A percentile compares a stretch with the other conserved stretches of the same genome.
Evolutionary conservation across 2,329 filamentous ascomycete species (phyloP).

Genomic region (Xylaria sp.): DNA sequence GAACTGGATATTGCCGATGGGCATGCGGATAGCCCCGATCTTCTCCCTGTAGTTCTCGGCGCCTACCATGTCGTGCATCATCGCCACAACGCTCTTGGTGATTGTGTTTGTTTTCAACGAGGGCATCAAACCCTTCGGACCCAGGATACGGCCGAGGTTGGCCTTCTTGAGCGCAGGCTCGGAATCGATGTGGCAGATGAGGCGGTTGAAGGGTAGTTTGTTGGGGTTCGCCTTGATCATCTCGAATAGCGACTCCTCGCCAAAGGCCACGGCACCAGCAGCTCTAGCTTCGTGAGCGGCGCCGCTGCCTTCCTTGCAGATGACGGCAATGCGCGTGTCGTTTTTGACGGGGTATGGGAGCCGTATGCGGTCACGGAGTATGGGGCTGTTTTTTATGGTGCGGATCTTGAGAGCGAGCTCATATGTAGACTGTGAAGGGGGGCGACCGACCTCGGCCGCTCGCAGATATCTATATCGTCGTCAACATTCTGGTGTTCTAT

Average conservation of each 20-base stretch:
- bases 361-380: constrained; percentile 84
- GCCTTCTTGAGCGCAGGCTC: constrained; percentile 82
- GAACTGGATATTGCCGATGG: constrained; percentile 90
- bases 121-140: constrained; percentile 92
- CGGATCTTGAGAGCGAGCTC: constrained; percentile 84
- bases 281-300: constrained; percentile 74
- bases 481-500: constrained; percentile 6
- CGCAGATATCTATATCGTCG: constrained; percentile 75
- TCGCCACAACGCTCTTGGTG: constrained; percentile 75
- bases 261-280: constrained; percentile 82
- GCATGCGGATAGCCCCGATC: constrained; percentile 81
- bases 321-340: constrained; percentile 86
- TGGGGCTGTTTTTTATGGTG: constrained; percentile 83
- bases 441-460: constrained; percentile 86
- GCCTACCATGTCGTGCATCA: constrained; percentile 82
- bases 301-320: constrained; percentile 81
- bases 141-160: constrained; percentile 78
- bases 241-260: constrained; percentile 85
- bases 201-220: constrained; percentile 84
- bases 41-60: constrained; percentile 87
- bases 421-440: constrained; percentile 79
- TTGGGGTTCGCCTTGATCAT: constrained; percentile 70
- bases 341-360: constrained; percentile 90
- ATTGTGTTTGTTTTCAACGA: constrained; percentile 87
- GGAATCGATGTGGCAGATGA: constrained; percentile 83